Percentiles rank a stretch among this genome's conserved stretches.
Conservation (phyloP, 2,329 filamentous ascomycete species). For the Byssochlamys sp. region DNA sequence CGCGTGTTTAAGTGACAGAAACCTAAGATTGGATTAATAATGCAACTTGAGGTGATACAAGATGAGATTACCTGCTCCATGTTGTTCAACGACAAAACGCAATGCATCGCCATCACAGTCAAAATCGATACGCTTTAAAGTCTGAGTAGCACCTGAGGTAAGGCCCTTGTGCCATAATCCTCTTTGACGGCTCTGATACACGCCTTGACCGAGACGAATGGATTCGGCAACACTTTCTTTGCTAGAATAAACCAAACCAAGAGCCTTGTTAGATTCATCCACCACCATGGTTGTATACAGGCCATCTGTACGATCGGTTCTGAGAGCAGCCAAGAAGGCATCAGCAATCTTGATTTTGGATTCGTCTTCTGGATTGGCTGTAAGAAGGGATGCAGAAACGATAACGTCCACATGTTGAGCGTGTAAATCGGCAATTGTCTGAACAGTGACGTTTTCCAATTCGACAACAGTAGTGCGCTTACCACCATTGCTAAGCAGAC, state of each 20-base stretch:
- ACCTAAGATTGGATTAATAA: conserved; percentile 32
- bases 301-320: too few relatives aligned
- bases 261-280: conserved; percentile 70
- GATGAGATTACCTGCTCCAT: conserved; percentile 53
- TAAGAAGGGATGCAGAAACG: too few relatives aligned
- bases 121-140: conserved; percentile 70
- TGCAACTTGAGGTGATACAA: neutral
- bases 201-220: conserved; percentile 67
- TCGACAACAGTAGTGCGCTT: too few relatives aligned
- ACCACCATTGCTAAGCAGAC: too few relatives aligned
- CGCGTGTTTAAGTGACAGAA: conserved; percentile 93
- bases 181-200: conserved; percentile 92
- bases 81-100: conserved; percentile 80
- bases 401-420: too few relatives aligned
- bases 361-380: too few relatives aligned
- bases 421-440: too few relatives aligned
- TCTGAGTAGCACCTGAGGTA: conserved; percentile 85
- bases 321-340: too few relatives aligned
- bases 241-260: conserved; percentile 91
- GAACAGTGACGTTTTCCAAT: too few relatives aligned
- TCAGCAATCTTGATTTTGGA: too few relatives aligned
- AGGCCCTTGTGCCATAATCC: conserved; percentile 95
- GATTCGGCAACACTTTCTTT: conserved; percentile 82
- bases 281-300: conserved; percentile 84
- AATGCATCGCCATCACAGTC: conserved; percentile 93